Conservation (phyloP, 345 rosid genomes). For the Leavenworthia alabamica region DNA sequence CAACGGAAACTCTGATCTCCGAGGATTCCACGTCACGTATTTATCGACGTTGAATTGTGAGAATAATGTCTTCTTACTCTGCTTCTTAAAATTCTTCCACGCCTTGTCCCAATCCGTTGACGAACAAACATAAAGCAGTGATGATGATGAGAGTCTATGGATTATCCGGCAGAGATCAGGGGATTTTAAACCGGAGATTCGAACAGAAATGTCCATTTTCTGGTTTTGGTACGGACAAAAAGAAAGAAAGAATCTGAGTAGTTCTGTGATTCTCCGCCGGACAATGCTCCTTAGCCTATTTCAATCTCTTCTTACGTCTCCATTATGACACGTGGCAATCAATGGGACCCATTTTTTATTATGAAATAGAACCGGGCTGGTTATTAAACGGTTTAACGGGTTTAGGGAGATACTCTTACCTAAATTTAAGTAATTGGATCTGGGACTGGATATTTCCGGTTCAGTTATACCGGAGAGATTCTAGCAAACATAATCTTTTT, state of each 20-base stretch:
- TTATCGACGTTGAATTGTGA: conserved; percentile 60
- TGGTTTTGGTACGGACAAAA: conserved; percentile 5
- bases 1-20: conserved; percentile 59
- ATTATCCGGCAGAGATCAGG: background rate
- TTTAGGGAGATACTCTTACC: background rate
- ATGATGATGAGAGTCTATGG: conserved; percentile 13
- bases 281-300: conserved; percentile 20
- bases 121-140: background rate
- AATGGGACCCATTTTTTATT: background rate
- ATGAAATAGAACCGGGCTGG: background rate
- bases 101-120: conserved; percentile 94
- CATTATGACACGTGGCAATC: conserved; percentile 11
- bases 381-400: background rate
- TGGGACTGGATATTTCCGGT: background rate
- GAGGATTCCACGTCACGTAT: conserved; percentile 92
- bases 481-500: too few relatives aligned
- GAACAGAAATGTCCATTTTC: conserved; percentile 12
- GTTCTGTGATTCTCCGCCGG: conserved; percentile 28
- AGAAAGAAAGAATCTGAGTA: background rate
- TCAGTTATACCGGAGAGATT: background rate
- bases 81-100: conserved; percentile 75
- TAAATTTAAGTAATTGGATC: background rate
- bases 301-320: conserved; percentile 6
- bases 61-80: conserved; percentile 63
- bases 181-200: conserved; percentile 11